A percentile compares a stretch with the other conserved stretches of the same genome.
These are phyloP conservation scores for Talaromyces borbonicus DNA, from an alignment of 495 filamentous ascomycete genomes.

Conservation along the genomic window DNA sequence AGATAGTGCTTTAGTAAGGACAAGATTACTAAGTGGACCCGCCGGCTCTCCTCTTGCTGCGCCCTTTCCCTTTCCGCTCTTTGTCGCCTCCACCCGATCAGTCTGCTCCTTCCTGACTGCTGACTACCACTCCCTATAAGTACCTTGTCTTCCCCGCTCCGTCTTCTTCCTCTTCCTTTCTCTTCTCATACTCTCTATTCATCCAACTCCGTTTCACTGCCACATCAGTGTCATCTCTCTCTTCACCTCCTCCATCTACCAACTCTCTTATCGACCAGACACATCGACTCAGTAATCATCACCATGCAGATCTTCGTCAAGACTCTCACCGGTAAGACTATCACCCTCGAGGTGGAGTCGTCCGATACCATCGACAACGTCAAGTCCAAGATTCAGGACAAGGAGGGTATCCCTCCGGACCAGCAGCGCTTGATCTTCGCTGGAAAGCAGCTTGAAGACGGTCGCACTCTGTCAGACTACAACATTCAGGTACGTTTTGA, in stretches of 20 bases:
- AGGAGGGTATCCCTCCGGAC: constrained; percentile 97
- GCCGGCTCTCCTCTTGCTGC: neutral
- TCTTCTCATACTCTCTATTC: too few species aligned
- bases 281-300: constrained; percentile 2
- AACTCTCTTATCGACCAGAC: too few species aligned
- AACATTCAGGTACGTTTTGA: constrained; percentile 61
- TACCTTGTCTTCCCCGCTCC: constrained; percentile 12
- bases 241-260: neutral
- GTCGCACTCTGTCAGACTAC: constrained; percentile 92
- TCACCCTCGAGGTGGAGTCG: constrained; percentile 98
- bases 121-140: constrained; percentile 1
- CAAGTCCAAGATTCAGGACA: constrained; percentile 98
- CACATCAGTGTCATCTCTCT: constrained; percentile 4
- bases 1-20: too few species aligned
- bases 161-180: constrained; percentile 8
- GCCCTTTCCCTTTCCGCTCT: neutral
- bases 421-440: constrained; percentile 98
- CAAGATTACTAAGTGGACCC: constrained; percentile 2
- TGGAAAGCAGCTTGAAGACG: constrained; percentile 96
- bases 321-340: constrained; percentile 88
- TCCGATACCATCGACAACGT: constrained; percentile 98
- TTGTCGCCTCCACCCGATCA: constrained; percentile 1
- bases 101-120: constrained; percentile 7
- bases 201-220: constrained; percentile 1
- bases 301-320: constrained; percentile 95